A percentile compares a stretch with the other conserved stretches of the same genome.
phyloP scores from a whole-genome alignment of 768 basidiomycete species.

The Clitopilus hobsonii region DNA sequence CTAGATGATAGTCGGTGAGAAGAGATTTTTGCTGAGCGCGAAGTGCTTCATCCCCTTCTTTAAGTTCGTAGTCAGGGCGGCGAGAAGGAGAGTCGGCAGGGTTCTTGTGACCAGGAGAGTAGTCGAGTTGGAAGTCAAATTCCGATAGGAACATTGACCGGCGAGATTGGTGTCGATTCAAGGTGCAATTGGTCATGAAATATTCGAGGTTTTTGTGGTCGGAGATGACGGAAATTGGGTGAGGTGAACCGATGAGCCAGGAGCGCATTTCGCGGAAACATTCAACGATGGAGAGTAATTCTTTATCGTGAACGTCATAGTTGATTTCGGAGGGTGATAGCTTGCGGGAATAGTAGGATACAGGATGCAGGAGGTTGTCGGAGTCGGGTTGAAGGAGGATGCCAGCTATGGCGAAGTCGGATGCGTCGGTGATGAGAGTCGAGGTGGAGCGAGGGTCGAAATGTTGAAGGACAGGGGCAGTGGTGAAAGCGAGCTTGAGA shows the following conservation, averaged over 20 bases:
- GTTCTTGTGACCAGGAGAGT: slow-evolving; percentile 22
- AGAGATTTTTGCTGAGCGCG: slow-evolving; percentile 18
- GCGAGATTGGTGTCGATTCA: slow-evolving; percentile 39
- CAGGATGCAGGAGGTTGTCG: slow-evolving; percentile 27
- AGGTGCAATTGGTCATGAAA: slow-evolving; percentile 31
- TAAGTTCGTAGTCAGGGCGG: slow-evolving; percentile 23
- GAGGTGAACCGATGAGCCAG: slow-evolving; percentile 23
- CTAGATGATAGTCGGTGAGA: slow-evolving; percentile 21
- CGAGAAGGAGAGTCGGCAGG: slow-evolving; percentile 26
- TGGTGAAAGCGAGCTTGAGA: slow-evolving; percentile 20
- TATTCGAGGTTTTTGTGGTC: slow-evolving; percentile 41
- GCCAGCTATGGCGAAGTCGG: slow-evolving; percentile 26
- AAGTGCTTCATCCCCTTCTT: slow-evolving; percentile 25
- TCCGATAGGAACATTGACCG: slow-evolving; percentile 41
- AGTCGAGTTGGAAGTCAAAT: slow-evolving; percentile 29
- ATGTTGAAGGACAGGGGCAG: slow-evolving; percentile 26
- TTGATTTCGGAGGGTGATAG: slow-evolving; percentile 36
- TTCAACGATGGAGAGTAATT: slow-evolving; percentile 42
- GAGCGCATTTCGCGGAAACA: slow-evolving; percentile 29
- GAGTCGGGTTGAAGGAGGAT: slow-evolving; percentile 24
- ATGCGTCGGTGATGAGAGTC: slow-evolving; percentile 26
- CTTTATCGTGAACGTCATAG: slow-evolving; percentile 48
- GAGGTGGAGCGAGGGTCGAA: slow-evolving; percentile 21
- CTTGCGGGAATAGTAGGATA: slow-evolving; percentile 30
- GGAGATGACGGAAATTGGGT: slow-evolving; percentile 17